These are phyloP conservation scores for Scenedesmus sp. DNA, from an alignment of 163 green algal species.

Conservation along the genomic window DNA sequence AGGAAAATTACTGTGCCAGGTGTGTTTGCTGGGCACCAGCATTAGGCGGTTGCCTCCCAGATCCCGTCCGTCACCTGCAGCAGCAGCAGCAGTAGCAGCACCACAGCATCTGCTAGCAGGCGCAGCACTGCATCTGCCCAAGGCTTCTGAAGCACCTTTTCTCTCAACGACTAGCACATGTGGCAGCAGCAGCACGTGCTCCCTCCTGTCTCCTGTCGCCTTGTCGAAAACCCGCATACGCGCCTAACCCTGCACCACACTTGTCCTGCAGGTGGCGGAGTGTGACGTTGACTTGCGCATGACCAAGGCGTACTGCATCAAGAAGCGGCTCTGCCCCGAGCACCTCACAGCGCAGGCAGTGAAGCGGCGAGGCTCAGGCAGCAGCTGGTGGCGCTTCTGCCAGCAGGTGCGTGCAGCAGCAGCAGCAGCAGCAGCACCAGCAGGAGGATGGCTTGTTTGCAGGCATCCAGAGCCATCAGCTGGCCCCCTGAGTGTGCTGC, in stretches of 20 bases:
- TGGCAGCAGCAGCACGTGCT: neutral
- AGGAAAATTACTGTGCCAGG: neutral
- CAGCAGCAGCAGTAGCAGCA: neutral
- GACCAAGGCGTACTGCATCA: slow-evolving; percentile 37
- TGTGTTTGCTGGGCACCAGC: neutral
- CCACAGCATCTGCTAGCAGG: neutral
- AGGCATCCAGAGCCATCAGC: neutral
- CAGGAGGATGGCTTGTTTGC: neutral
- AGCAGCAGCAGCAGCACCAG: neutral
- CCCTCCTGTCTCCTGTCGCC: neutral
- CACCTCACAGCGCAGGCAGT: slow-evolving; percentile 39
- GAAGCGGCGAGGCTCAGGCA: neutral
- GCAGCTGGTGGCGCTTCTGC: slow-evolving; percentile 28
- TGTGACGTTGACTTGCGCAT: slow-evolving; percentile 14
- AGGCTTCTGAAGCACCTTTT: neutral
- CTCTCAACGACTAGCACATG: neutral
- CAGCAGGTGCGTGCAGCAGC: slow-evolving; percentile 1
- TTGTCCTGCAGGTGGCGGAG: neutral
- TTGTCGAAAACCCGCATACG: neutral
- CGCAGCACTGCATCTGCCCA: neutral
- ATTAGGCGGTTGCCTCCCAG: neutral
- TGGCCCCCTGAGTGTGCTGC: neutral
- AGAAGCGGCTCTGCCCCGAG: slow-evolving; percentile 43
- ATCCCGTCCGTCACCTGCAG: neutral
- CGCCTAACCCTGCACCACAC: neutral